These are phyloP conservation scores for Microdochium nivale DNA, from an alignment of 2,329 filamentous ascomycete genomes.

Conservation along the genomic window DNA sequence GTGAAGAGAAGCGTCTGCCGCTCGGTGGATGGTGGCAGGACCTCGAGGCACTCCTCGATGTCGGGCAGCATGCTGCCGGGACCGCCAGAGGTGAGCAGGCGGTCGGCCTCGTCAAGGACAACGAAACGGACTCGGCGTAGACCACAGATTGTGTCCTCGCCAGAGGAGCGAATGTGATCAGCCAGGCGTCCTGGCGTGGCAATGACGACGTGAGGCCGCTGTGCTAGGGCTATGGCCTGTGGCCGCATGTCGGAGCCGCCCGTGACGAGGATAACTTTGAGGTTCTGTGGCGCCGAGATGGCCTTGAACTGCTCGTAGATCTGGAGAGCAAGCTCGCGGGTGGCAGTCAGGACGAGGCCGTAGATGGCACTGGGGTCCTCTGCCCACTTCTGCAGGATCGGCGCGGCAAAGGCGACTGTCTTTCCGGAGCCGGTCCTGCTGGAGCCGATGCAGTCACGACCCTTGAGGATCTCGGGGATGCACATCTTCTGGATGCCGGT, in stretches of 20 bases:
- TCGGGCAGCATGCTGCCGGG: constrained; percentile 90
- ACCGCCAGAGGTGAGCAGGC: constrained; percentile 65
- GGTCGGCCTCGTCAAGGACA: constrained; percentile 92
- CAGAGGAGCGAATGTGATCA: constrained; percentile 86
- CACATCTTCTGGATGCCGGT: constrained; percentile 89
- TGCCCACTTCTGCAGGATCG: constrained; percentile 89
- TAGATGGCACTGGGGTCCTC: constrained; percentile 89
- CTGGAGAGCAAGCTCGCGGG: constrained; percentile 85
- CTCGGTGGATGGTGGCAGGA: constrained; percentile 66
- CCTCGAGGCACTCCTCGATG: constrained; percentile 77
- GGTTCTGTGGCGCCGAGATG: constrained; percentile 76
- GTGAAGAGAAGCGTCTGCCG: constrained; percentile 96
- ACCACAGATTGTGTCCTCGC: constrained; percentile 80
- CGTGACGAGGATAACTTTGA: constrained; percentile 84
- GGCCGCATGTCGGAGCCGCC: constrained; percentile 87
- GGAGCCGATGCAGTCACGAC: constrained; percentile 89
- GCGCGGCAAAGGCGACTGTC: constrained; percentile 90
- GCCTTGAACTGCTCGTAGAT: constrained; percentile 96
- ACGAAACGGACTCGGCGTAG: constrained; percentile 73
- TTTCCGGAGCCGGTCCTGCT: constrained; percentile 95
- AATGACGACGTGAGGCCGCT: constrained; percentile 84
- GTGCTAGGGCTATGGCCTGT: constrained; percentile 76
- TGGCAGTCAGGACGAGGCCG: constrained; percentile 81
- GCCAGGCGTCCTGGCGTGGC: constrained; percentile 89
- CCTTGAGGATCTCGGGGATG: constrained; percentile 87